Conservation (phyloP, 768 basidiomycete genomes). For the Kwoniella europaea region DNA sequence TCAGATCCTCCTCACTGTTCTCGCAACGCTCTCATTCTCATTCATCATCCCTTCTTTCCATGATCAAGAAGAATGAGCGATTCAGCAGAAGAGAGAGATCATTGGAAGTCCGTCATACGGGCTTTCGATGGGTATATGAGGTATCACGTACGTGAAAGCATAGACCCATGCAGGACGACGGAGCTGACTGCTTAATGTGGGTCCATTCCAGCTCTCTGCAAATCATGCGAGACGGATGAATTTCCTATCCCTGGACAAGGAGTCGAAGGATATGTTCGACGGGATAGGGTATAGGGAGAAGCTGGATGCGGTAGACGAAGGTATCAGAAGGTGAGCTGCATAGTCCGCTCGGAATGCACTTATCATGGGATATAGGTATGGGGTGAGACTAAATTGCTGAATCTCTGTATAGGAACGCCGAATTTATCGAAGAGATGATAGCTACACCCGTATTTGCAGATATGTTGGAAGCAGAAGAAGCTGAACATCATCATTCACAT, state of each 20-base stretch:
- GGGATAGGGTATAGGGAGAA: constrained; percentile 76
- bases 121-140: constrained; percentile 77
- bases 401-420: constrained; percentile 65
- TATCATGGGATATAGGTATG: too few relatives aligned
- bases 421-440: constrained; percentile 75
- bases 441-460: constrained; percentile 74
- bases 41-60: not conserved
- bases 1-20: too few relatives aligned
- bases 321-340: constrained; percentile 63
- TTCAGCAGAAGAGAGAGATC: constrained; percentile 66
- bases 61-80: constrained; percentile 26
- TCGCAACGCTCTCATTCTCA: too few relatives aligned
- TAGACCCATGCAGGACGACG: too few relatives aligned
- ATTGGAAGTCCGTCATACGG: constrained; percentile 75
- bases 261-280: constrained; percentile 73
- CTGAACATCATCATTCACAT: constrained; percentile 13
- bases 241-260: constrained; percentile 69
- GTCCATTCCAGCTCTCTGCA: constrained; percentile 62
- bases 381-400: not conserved
- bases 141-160: constrained; percentile 66
- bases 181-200: not conserved
- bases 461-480: constrained; percentile 31
- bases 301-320: constrained; percentile 76
- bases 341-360: not conserved
- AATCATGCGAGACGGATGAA: constrained; percentile 78